Base-by-base conservation (phyloP, 2,329 filamentous ascomycete species). In the Furcasterigmium sp. region DNA sequence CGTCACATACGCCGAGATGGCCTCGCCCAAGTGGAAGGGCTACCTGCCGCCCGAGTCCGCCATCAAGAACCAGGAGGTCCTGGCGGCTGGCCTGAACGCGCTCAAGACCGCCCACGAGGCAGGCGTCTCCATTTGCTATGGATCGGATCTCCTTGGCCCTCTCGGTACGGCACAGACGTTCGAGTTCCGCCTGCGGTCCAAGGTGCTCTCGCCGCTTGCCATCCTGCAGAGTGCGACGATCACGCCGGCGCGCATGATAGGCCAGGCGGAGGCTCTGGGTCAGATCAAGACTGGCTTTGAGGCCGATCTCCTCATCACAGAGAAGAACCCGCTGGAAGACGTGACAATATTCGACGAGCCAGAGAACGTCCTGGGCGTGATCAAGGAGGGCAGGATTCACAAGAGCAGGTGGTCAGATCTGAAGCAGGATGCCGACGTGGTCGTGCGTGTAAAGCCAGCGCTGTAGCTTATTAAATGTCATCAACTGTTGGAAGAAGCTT, bases 101-200 rank as follows among this genome's bases (percentile, higher is more conserved):
- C 57, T 80, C 9, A 62, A 70, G 42, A 68, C 78, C 17, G 74
- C 74, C 4, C 57, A 64, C 19, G 65, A 74, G 10, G 73, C 71
- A 0, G 76, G 76, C 0, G 74, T 80, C 1, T 73, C 65, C 0
- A 72, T 81, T 35, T 80, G 75, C 55, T 78, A 70, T 48, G 77
- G 77, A 0, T 72, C 72, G 0, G 61, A 64, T 42, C 55, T 63
- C 1, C 50, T 63, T 2, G 59, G 62, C 0, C 60, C 61, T 3
- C 44, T 63, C 8, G 52, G 55, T 13, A 49, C 50, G 2, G 57
- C 56, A 43, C 61, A 64, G 47, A 56, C 54, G 9, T 51, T 54
- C 20, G 61, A 64, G 49, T 65, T 64, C 42, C 51, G 51, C 2
- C 43, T 65, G 25, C 49, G 61, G 5, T 42, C 49, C 7, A 48